Evolutionary conservation across 352 stramenopile species (phyloP), one percentile per base, ranked within the genome.

Genomic region (Pythium sp.): DNA sequence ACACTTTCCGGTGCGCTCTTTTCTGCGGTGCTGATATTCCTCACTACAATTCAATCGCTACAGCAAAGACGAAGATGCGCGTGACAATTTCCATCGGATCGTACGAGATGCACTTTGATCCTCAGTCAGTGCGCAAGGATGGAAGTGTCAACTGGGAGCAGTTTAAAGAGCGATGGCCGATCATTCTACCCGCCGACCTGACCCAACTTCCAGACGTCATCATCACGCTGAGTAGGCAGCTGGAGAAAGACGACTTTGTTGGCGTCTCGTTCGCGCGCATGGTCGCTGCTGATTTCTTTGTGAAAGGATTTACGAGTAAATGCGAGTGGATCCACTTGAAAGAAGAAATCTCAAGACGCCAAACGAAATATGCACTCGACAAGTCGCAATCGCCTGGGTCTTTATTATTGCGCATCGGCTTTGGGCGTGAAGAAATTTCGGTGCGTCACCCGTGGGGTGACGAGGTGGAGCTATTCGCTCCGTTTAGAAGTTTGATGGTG

Each of bases 201-300:
- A 92, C 77, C 0, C 82, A 94, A 55, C 65, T 92, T 0, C 86
- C 86, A 0, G 84, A 94, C 30, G 60, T 92, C 8, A 75, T 93
- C 56, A 61, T 94, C 64, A 92, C 78, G 3, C 72, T 94, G 3
- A 90, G 77, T 62, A 78, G 82, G 4, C 72, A 84, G 43, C 56
- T 86, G 22, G 81, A 87, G 0, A 87, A 83, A 28, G 84, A 90
- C 14, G 78, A 80, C 24, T 89, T 81, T 58, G 70, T 90, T 1
- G 81, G 86, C 54, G 64, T 92, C 5, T 81, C 82, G 38, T 92
- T 77, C 61, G 78, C 69, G 1, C 84, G 86, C 3, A 61, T 92
- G 22, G 43, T 64, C 1, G 76, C 76, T 0, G 61, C 73, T 14
- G 78, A 90, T 0, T 63, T 83, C 8, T 81, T 91, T 24, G 30